Evolutionary conservation across 2,329 filamentous ascomycete species (phyloP), one percentile per base, ranked within the genome.

Genomic region (Sporothrix pallida): DNA sequence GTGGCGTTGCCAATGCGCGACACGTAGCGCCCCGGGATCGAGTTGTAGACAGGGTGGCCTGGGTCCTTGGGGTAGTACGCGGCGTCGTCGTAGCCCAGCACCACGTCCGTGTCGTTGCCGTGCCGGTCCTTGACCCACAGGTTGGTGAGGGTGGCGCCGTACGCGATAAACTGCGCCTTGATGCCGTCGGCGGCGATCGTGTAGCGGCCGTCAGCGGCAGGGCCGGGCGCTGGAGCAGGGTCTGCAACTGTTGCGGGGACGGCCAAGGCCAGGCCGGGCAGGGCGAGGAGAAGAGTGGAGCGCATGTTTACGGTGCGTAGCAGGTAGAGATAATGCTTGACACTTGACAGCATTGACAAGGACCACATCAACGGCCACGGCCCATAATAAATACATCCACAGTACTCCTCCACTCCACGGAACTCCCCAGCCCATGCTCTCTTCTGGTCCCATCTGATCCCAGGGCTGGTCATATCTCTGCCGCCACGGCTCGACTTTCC

Each of bases 61-160:
- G 83, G 81, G 76, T 86, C 84, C 76, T 80, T 77, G 73, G 84
- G 83, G 79, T 91, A 91, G 79, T 87, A 87, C 26, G 82, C 83
- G 31, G 86, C 84, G 78, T 90, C 88, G 78, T 91, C 89, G 78
- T 88, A 91, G 9, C 89, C 89, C 10, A 91, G 84, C 1, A 91
- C 88, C 50, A 91, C 85, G 75, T 91, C 89, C 69, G 90, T 85
- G 77, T 89, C 86, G 23, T 88, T 82, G 72, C 89, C 89, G 72
- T 88, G 83, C 77, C 88, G 88, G 80, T 90, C 89, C 75, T 87
- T 87, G 77, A 91, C 86, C 80, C 88, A 91, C 26, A 91, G 83
- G 78, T 91, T 91, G 65, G 87, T 87, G 76, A 91, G 83, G 56
- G 85, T 87, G 6, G 89, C 89, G 72, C 88, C 89, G 78, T 91